Evolutionary conservation across 176 grass and related monocot genomes (phyloP).

Genomic region (Hordeum marinum): DNA sequence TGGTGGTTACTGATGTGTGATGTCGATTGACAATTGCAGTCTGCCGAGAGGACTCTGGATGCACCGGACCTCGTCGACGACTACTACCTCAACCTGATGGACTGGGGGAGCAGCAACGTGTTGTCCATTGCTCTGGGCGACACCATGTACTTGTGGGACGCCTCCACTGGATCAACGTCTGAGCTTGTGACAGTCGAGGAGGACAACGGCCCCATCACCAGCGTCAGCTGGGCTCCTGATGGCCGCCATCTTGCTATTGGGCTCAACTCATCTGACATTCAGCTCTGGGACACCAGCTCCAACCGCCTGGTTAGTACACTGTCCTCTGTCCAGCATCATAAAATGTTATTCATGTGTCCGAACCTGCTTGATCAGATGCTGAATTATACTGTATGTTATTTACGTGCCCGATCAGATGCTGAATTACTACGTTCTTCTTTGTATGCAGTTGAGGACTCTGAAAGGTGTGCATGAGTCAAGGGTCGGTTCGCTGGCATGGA

Average conservation of each 20-base stretch:
- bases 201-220: constrained; percentile 55
- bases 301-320: constrained; percentile 39
- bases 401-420: background rate
- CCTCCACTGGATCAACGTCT: constrained; percentile 45
- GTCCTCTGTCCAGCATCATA: background rate
- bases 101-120: constrained; percentile 68
- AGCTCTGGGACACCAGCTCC: constrained; percentile 67
- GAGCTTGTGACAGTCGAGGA: constrained; percentile 63
- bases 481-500: constrained; percentile 69
- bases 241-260: constrained; percentile 53
- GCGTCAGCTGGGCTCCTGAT: constrained; percentile 66
- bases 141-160: constrained; percentile 62
- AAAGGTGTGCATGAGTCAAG: constrained; percentile 47
- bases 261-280: constrained; percentile 61
- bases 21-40: constrained; percentile 25
- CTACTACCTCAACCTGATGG: constrained; percentile 70
- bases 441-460: constrained; percentile 54
- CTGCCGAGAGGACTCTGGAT: constrained; percentile 69
- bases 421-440: background rate
- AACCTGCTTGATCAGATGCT: background rate
- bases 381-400: background rate
- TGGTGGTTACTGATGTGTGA: constrained; percentile 18
- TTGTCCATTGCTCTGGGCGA: constrained; percentile 61
- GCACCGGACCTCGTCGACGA: constrained; percentile 66
- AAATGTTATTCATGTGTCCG: background rate